Evolutionary conservation across 2,329 filamentous ascomycete species (phyloP), one percentile per base, ranked within the genome.

Genomic region (Colletotrichum liriopes): DNA sequence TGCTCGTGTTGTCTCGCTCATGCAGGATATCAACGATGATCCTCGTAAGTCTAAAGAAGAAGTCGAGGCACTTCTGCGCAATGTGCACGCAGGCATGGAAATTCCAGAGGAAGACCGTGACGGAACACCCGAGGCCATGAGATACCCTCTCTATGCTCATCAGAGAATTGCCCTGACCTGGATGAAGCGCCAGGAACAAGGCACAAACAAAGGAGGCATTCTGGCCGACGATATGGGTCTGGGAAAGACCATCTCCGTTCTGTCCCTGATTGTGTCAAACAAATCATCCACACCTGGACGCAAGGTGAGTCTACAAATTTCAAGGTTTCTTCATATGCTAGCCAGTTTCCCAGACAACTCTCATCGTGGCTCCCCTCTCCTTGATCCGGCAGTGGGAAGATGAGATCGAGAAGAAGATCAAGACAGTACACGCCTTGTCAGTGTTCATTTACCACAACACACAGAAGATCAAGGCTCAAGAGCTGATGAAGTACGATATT

Each of bases 351-450:
- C 26, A 94, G 85, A 95, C 94, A 0, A 96, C 92, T n/a, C 84
- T 98, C 32, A 94, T 98, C 59, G 86, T 97, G 59, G 93, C 92
- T 0, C 94, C 94, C 0, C 90, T 97, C 14, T 92, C 94, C 3
- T 84, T 98, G 20, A 89, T 97, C 79, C 89, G 91, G 20, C 95
- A 98, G 79, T 98, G 95, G 95, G 91, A 93, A 77, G 88, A 91
- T 59, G 95, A 98, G 80, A 94, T 98, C 58, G 81, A 86, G 70
- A 88, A 86, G 47, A 95, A 95, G 80, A 82, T 96, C 45, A 91
- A 91, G 73, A 75, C 82, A 0, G 82, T 83, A 0, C 85, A 93
- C 77, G 84, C 85, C 41, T 82, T 97, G 18, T 90, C 85, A 0
- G 90, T 94, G 1, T 91, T 89, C 75, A 87, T 95, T 41, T 89